Percentiles rank a stretch among this genome's conserved stretches.
Conservation (phyloP, 257 asterid species). For the Haberlea rhodopensis region DNA sequence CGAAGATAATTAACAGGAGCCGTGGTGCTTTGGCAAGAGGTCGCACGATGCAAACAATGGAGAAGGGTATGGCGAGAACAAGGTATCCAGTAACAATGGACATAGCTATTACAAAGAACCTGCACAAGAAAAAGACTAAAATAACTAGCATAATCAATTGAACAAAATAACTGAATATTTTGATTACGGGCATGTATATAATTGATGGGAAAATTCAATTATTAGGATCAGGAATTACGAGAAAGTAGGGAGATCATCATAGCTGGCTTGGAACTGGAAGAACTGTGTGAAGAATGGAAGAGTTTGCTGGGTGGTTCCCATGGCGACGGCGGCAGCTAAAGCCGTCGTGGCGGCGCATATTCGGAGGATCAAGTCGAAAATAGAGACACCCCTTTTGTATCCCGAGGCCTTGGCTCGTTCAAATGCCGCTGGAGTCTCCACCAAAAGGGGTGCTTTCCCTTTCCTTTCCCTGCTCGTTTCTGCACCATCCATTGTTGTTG, state of each 20-base stretch:
- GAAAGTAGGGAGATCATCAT: constrained; percentile 38
- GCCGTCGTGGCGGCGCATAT: constrained; percentile 32
- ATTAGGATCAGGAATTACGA: not conserved
- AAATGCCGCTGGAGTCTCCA: constrained; percentile 12
- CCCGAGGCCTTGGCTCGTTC: constrained; percentile 13
- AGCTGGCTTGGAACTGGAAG: constrained; percentile 50
- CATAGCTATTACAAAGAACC: constrained; percentile 45
- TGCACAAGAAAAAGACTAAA: constrained; percentile 1
- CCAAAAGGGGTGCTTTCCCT: constrained; percentile 49
- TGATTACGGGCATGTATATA: not conserved
- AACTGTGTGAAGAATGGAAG: constrained; percentile 50
- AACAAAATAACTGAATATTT: not conserved
- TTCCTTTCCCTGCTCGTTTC: constrained; percentile 50
- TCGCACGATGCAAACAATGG: constrained; percentile 46
- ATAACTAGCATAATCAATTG: not conserved
- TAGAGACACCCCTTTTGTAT: constrained; percentile 20
- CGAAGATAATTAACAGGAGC: constrained; percentile 31
- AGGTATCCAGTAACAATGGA: constrained; percentile 39
- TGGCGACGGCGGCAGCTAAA: constrained; percentile 37
- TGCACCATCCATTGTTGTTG: constrained; percentile 38
- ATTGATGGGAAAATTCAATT: not conserved
- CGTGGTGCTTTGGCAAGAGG: constrained; percentile 39
- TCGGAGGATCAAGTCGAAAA: constrained; percentile 37
- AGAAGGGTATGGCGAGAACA: constrained; percentile 44
- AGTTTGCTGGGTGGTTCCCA: constrained; percentile 45